phyloP scores from a whole-genome alignment of 306 rosid genomes.

The Canavalia gladiata region DNA sequence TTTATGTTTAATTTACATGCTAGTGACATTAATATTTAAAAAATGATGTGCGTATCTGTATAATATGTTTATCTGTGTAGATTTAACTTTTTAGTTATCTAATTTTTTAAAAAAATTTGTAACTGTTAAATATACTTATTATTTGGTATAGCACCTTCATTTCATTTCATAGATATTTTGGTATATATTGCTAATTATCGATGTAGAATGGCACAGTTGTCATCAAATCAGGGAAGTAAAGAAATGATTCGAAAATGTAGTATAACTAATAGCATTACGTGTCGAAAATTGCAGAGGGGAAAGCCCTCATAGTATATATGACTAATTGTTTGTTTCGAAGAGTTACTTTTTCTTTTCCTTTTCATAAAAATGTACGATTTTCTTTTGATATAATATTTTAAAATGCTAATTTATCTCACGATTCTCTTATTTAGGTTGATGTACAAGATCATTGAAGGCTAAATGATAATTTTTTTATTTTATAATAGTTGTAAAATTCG shows the following conservation, averaged over 20 bases:
- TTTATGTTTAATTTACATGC: no score
- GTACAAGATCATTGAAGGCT: no score
- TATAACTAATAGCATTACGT: conserved; percentile 6
- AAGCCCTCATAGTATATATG: neutral
- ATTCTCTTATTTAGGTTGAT: no score
- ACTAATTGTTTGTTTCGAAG: neutral
- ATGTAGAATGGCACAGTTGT: conserved; percentile 23
- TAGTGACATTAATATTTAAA: no score
- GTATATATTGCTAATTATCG: neutral
- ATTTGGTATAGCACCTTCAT: neutral
- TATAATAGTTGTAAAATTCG: neutral
- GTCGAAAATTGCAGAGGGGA: neutral
- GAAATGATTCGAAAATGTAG: conserved; percentile 7
- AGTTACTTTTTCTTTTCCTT: no score
- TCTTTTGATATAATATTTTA: neutral
- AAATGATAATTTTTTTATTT: neutral
- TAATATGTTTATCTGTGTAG: no score
- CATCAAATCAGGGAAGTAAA: conserved; percentile 28
- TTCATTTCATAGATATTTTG: neutral
- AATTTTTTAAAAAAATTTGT: no score
- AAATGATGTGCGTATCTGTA: no score
- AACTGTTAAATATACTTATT: neutral
- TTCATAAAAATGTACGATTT: neutral
- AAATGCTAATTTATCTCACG: no score
- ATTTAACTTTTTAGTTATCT: no score